Base-by-base conservation (phyloP, 2,329 filamentous ascomycete species). In the Fusarium foetens region DNA sequence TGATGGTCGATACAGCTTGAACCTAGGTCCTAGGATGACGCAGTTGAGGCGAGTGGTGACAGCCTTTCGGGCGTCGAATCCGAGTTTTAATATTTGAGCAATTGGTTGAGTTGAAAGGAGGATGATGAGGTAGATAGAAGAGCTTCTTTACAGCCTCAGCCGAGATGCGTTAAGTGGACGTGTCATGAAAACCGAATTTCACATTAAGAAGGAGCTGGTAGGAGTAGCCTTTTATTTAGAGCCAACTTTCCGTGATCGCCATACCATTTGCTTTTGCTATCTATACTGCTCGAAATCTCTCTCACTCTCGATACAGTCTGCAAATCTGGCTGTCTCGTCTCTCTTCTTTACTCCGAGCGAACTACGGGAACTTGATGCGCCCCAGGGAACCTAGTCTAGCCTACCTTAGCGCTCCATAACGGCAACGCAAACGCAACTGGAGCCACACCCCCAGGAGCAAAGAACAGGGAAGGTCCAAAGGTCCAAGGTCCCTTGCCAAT, bases 351-450 rank as follows among this genome's bases (percentile, higher is more conserved):
- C 66, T 63, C 61, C 29, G 62, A 72, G 65, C 54, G 58, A 73
- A 71, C 61, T 38, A 63, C 57, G 68, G 63, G 67, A 68, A 65
- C 58, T 52, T 59, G 70, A 65, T 67, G 70, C 62, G 66, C 70
- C 66, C 52, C 49, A 71, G 59, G 49, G 64, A 71, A 74, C 53
- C 39, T 57, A 53, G 35, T 41, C 51, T 53, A 39, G 23, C 53
- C 39, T 48, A 27, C 41, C 53, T 33, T 48, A 57, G 68, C 63
- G 53, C 49, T 52, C 48, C 49, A 36, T 27, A 52, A 52, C 49
- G 49, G 49, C 49, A 52, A 52, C 33, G 48, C 48, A 52, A 52
- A 54, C 71, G 31, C 52, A 55, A 23, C n/a, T 73, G 71, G 71
- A 68, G 51, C 71, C 70, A 73, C 68, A 63, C 71, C 71, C 71